Evolutionary conservation across 345 rosid genomes (phyloP).

Genomic region (Lepidium aucheri): DNA sequence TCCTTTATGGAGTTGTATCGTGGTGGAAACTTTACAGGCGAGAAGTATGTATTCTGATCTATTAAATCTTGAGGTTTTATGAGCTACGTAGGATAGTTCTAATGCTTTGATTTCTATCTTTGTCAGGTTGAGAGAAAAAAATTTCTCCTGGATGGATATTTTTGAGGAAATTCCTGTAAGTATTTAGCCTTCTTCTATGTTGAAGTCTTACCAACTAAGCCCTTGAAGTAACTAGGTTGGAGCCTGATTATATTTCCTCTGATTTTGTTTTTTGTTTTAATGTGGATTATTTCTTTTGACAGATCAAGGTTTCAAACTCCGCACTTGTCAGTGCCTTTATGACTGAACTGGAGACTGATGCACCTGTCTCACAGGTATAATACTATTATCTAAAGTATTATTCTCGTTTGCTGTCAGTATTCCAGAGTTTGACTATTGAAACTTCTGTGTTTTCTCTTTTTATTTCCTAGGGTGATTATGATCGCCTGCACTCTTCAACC

Average conservation of each 20-base stretch:
- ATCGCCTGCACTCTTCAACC: slow-evolving; percentile 77
- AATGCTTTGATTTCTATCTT: slow-evolving; percentile 2
- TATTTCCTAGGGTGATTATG: slow-evolving; percentile 68
- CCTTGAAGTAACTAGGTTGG: neutral
- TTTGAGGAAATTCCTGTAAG: slow-evolving; percentile 99
- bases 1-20: slow-evolving; percentile 92
- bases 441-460: neutral
- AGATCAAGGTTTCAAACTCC: slow-evolving; percentile 98
- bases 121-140: slow-evolving; percentile 91
- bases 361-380: slow-evolving; percentile 80
- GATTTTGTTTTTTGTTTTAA: neutral
- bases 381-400: neutral
- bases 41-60: slow-evolving; percentile 52
- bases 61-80: neutral
- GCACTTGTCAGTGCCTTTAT: slow-evolving; percentile 96
- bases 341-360: slow-evolving; percentile 88
- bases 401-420: neutral
- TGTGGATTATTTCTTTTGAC: neutral
- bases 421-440: neutral
- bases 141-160: slow-evolving; percentile 97
- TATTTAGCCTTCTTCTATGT: neutral
- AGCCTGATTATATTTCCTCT: neutral
- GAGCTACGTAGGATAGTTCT: neutral
- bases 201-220: neutral
- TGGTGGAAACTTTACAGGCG: slow-evolving; percentile 78